Base-by-base conservation (phyloP, 371 early-diverging fungal species). In the Apophysomyces trapeziformis region DNA sequence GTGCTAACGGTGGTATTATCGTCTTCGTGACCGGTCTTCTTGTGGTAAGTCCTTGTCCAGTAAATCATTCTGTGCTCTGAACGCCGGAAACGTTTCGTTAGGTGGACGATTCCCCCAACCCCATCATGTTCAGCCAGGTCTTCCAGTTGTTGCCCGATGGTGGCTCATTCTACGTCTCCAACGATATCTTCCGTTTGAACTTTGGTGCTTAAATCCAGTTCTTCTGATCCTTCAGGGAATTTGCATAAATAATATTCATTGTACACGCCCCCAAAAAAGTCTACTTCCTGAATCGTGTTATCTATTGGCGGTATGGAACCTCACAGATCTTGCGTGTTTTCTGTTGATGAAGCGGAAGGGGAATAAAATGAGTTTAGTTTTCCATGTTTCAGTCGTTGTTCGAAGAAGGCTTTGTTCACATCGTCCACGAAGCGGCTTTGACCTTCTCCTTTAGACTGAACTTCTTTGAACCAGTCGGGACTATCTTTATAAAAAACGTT, bases 21-120 rank as follows among this genome's bases (percentile, higher is more conserved):
- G 90, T 97, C 58, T 56, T 77, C 18, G 95, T 96, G n/a, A 93
- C 95, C 62, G 97, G 97, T 65, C 89, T 87, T 73, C 87, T 97
- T 16, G 69, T 90, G 76, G 94, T 92, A 87, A 65, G 80, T 54
- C 38, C 62, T 26, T 13, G 37, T 56, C 38, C 1, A 18, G 9
- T n/a, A 7, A 2, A 16, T 63, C 16, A 4, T 32, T 41, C 32
- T 46, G n/a, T 61, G 32, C 9, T 61, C 26, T 37, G 44, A 18
- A 21, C 21, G 21, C 21, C 21, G 1, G 21, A 21, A 21, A 21
- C 21, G 21, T 1, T 21, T 21, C 21, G 21, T 21, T 21, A 21
- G 93, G 75, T 92, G 44, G 96, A 94, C 67, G 89, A 90, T 12
- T 94, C 93, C 75, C 50, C 66, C 8, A 88, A 90, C 73, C 90